Evolutionary conservation across 192 early-diverging fungal species (phyloP).

Genomic region (Entomortierella chlamydospora): DNA sequence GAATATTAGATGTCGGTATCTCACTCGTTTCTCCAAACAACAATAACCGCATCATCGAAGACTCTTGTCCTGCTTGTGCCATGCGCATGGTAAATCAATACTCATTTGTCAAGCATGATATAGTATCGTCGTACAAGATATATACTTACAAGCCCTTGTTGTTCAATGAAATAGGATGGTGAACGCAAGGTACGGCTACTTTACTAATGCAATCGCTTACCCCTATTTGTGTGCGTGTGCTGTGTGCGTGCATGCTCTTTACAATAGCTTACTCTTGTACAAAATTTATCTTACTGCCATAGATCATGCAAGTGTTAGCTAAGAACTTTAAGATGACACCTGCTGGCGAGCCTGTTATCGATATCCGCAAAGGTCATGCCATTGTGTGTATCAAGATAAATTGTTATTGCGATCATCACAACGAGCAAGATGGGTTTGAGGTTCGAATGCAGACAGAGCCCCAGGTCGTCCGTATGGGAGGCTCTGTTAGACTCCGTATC

Average conservation of each 20-base stretch:
- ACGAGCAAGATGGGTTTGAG: slow-evolving; percentile 45
- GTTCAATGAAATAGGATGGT: slow-evolving; percentile 18
- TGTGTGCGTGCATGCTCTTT: no score
- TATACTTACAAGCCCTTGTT: no score
- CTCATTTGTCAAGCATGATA: background rate
- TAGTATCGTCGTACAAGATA: no score
- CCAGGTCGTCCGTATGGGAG: slow-evolving; percentile 26
- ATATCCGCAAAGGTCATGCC: slow-evolving; percentile 42
- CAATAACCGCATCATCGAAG: slow-evolving; percentile 38
- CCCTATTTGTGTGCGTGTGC: no score
- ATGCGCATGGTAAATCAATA: slow-evolving; percentile 41
- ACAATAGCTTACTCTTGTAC: no score
- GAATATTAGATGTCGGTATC: slow-evolving; percentile 44
- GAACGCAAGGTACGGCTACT: slow-evolving; percentile 40
- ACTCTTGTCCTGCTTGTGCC: slow-evolving; percentile 47
- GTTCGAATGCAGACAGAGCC: slow-evolving; percentile 36
- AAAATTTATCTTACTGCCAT: no score
- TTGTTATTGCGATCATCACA: slow-evolving; percentile 51
- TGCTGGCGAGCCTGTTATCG: slow-evolving; percentile 41
- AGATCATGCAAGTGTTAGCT: slow-evolving; percentile 50
- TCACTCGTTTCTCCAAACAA: slow-evolving; percentile 40
- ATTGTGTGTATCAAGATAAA: slow-evolving; percentile 49
- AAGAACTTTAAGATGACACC: slow-evolving; percentile 52
- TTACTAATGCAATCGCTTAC: no score
- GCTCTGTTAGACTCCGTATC: slow-evolving; percentile 41